Percentiles rank a stretch among this genome's conserved stretches.
Conservation (phyloP, 208 protist genomes). For the Leishmania martiniquensis region DNA sequence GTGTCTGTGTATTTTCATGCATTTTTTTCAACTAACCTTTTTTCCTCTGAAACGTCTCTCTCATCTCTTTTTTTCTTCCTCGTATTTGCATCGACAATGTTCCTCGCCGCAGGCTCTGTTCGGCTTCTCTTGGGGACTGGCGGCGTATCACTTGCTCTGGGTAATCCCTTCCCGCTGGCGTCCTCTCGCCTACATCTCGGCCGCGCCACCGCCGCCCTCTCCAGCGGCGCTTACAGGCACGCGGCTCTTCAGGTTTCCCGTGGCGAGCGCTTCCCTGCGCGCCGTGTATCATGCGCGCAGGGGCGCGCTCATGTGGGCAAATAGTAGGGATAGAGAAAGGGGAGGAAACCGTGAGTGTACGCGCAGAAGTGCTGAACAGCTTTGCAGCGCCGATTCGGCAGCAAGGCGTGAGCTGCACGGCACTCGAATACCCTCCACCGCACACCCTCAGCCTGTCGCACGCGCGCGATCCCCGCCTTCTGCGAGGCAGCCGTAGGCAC, state of each 20-base stretch:
- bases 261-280: too few relatives aligned
- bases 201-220: not conserved
- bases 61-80: too few relatives aligned
- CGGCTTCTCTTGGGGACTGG: too few relatives aligned
- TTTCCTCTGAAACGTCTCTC: too few relatives aligned
- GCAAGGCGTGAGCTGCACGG: not conserved
- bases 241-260: not conserved
- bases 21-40: too few relatives aligned
- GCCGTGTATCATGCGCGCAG: not conserved
- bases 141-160: too few relatives aligned
- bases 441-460: not conserved
- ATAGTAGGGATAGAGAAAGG: not conserved
- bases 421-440: too few relatives aligned
- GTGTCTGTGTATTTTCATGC: too few relatives aligned
- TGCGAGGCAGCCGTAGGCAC: not conserved
- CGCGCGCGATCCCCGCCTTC: not conserved
- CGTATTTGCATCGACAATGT: too few relatives aligned
- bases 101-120: too few relatives aligned
- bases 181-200: not conserved
- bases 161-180: not conserved
- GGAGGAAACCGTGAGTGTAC: too few relatives aligned
- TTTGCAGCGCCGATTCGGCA: not conserved
- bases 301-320: not conserved
- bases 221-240: not conserved
- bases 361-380: not conserved